Base-by-base conservation (phyloP, 306 rosid genomes). In the Glycine soja region DNA sequence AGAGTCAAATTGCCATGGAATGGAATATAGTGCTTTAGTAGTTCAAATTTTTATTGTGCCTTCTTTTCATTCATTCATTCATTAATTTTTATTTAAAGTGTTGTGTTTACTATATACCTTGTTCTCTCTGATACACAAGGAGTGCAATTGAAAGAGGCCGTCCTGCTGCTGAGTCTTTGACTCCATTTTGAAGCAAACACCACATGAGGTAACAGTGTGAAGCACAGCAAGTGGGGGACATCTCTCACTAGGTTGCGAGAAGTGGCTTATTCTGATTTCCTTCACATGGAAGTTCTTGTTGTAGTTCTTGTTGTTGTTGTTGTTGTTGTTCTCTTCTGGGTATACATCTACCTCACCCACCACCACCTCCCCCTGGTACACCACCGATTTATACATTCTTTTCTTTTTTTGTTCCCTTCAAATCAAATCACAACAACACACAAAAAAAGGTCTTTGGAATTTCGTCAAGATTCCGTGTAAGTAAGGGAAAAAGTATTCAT, bases 221-320 rank as follows among this genome's bases (percentile, higher is more conserved):
- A 96, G 98, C 83, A 96, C 99, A 69, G 99, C 99, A 82, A 96
- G 97, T 87, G 99, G 99, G 74, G 93, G 94, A 83, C 99, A 96
- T 80, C 99, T 90, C 91, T 96, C 99, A 91, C 99, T 96, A 58
- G 98, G 83, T 88, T 87, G 98, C 36, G 99, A 90, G 72, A 91
- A 93, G 66, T 92, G 92, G 84, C 80, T 90, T 86, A 96, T 87
- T 88, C 94, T 90, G 97, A 96, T 92, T 87, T 92, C 98, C 93
- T 86, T 92, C 97, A 89, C 70, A 83, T 24, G 30, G 30, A 24
- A 24, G 30, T 24, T 24, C 30, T 24, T 24, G 30, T 90, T 88
- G 78, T 86, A 53, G 81, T 80, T 82, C 82, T 81, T 86, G 90
- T 89, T 74, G 87, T 92, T 86, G 40, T 36, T 36, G n/a, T n/a